Evolutionary conservation across 2,329 filamentous ascomycete species (phyloP).

Genomic region (Neophaeococcomyces aloes): DNA sequence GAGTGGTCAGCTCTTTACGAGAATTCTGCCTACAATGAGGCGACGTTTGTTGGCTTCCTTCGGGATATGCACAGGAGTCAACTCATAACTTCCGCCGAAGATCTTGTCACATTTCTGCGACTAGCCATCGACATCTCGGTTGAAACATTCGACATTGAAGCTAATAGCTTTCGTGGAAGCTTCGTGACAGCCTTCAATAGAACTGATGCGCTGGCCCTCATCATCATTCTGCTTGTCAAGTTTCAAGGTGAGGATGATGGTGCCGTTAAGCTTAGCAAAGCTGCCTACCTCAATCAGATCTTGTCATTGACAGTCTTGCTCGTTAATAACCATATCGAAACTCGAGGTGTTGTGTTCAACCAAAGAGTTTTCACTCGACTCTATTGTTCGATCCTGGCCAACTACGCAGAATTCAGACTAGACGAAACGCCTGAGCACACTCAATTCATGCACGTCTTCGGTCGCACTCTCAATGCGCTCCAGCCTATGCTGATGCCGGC

Average conservation of each 20-base stretch:
- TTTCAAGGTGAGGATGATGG: conserved; percentile 55
- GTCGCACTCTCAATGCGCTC: conserved; percentile 59
- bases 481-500: conserved; percentile 68
- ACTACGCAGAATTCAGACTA: conserved; percentile 52
- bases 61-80: conserved; percentile 68
- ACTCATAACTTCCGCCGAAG: conserved; percentile 62
- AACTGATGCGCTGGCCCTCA: conserved; percentile 71
- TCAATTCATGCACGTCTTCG: conserved; percentile 62
- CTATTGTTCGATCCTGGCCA: conserved; percentile 71
- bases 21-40: conserved; percentile 64
- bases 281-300: conserved; percentile 64
- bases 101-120: conserved; percentile 69
- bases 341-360: conserved; percentile 70
- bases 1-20: conserved; percentile 83
- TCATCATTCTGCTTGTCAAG: conserved; percentile 65
- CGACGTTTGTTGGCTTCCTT: conserved; percentile 64
- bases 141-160: conserved; percentile 62
- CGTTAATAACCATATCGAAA: conserved; percentile 74
- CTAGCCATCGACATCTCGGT: conserved; percentile 71
- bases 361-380: conserved; percentile 86
- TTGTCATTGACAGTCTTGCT: conserved; percentile 69
- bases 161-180: conserved; percentile 50
- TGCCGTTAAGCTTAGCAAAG: conserved; percentile 51
- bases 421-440: conserved; percentile 52
- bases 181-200: conserved; percentile 51